Evolutionary conservation across 1,139 yeast genomes (phyloP).

Genomic region (Sugiyamaella xylanicola): DNA sequence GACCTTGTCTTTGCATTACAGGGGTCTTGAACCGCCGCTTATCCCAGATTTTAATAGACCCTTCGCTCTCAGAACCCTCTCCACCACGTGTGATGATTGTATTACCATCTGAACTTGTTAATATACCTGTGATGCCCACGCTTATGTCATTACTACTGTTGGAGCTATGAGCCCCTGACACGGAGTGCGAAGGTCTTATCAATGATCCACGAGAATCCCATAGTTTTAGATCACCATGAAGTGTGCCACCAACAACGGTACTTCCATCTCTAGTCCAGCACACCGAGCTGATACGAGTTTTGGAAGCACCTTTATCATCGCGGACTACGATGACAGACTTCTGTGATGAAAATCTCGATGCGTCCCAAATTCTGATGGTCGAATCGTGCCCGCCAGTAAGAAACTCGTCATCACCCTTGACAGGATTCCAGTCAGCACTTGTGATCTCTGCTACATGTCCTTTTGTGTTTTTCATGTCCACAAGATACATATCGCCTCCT

Average conservation of each 20-base stretch:
- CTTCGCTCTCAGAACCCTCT: slow-evolving; percentile 31
- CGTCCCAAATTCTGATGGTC: slow-evolving; percentile 45
- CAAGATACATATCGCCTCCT: slow-evolving; percentile 45
- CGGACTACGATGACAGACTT: slow-evolving; percentile 39
- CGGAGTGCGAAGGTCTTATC: slow-evolving; percentile 36
- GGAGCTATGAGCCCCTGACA: slow-evolving; percentile 34
- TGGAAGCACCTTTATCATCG: slow-evolving; percentile 31
- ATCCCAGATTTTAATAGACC: slow-evolving; percentile 44
- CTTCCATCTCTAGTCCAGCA: slow-evolving; percentile 33
- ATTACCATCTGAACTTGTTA: slow-evolving; percentile 25
- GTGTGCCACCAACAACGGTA: slow-evolving; percentile 34
- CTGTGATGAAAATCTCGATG: slow-evolving; percentile 33
- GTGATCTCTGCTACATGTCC: slow-evolving; percentile 45
- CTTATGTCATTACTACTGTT: slow-evolving; percentile 29
- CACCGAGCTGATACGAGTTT: slow-evolving; percentile 32
- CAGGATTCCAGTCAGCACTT: slow-evolving; percentile 42
- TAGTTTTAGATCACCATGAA: slow-evolving; percentile 37
- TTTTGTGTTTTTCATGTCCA: slow-evolving; percentile 44
- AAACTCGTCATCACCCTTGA: slow-evolving; percentile 29
- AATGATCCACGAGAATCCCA: slow-evolving; percentile 41
- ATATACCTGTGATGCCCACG: slow-evolving; percentile 22
- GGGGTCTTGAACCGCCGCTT: slow-evolving; percentile 41
- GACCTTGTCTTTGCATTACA: slow-evolving; percentile 35
- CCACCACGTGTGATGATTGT: slow-evolving; percentile 38
- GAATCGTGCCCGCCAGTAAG: slow-evolving; percentile 41